Percentiles rank a stretch among this genome's conserved stretches.
Conservation (phyloP, 768 basidiomycete species). For the Suillus paluster region DNA sequence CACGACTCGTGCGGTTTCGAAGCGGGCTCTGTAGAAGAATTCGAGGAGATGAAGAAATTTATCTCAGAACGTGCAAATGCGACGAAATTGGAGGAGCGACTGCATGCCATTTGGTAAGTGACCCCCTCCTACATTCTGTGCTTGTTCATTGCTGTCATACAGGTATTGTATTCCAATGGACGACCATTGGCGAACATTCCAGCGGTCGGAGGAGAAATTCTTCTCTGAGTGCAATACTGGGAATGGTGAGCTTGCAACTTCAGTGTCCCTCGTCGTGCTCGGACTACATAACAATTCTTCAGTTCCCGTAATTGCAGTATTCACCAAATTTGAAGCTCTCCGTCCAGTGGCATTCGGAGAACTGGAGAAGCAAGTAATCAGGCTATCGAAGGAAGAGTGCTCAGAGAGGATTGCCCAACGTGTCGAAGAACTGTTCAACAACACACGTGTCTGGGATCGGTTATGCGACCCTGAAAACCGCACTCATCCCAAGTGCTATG, state of each 20-base stretch:
- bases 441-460: too few relatives aligned
- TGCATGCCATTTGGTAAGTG: conserved; percentile 8
- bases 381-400: too few relatives aligned
- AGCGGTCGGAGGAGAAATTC: not conserved
- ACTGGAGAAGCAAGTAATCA: too few relatives aligned
- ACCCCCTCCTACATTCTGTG: not conserved
- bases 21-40: not conserved
- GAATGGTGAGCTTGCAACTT: not conserved
- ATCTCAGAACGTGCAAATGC: not conserved
- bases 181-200: not conserved
- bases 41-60: not conserved
- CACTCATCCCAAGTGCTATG: too few relatives aligned
- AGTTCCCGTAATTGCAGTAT: not conserved
- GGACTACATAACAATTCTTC: not conserved
- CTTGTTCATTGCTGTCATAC: not conserved
- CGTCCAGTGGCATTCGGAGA: too few relatives aligned
- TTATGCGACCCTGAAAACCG: too few relatives aligned
- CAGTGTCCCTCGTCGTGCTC: not conserved
- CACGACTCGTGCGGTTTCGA: conserved; percentile 30
- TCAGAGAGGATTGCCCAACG: too few relatives aligned
- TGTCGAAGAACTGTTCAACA: too few relatives aligned
- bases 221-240: not conserved
- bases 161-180: conserved; percentile 3
- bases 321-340: not conserved
- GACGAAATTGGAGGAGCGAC: conserved; percentile 2